Evolutionary conservation across 2,329 filamentous ascomycete genomes (phyloP), one percentile per base, ranked within the genome.

Genomic region (Periconia sp.): DNA sequence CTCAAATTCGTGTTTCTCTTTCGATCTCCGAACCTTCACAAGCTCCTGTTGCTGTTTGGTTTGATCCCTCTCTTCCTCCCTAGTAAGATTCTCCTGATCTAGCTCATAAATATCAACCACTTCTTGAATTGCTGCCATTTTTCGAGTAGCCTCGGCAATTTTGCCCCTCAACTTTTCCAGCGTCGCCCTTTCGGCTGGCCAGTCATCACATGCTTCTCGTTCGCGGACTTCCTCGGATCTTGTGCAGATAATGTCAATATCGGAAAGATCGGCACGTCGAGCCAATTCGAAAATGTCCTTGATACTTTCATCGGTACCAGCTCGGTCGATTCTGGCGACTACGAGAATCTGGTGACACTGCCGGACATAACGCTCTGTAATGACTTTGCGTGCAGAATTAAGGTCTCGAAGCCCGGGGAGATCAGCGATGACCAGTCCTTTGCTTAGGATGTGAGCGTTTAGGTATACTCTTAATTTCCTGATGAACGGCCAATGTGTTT

Each of bases 361-460:
- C 2, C 72, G 50, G 1, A 79, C 32, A 39, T 78, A 78, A 0
- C 70, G 65, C 42, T 79, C 75, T 0, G 76, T 77, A 12, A 78
- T 71, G 16, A 55, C 61, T 23, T 65, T 57, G 3, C 77, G 66
- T 9, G 75, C 75, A 3, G 68, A 61, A 48, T 79, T 79, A 18
- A 72, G 40, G 52, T 79, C 77, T 1, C 72, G 74, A 7, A 79
- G 70, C 0, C 76, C 76, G 18, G 77, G 76, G 13, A 80, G 68
- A 43, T 80, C 77, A 0, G 76, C 76, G 5, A 80, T 65, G 4
- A 78, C 56, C 1, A 79, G 63, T 0, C 77, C 77, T 39, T 71
- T 74, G 42, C 73, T 76, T 7, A 80, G 53, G 13, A 79, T 76
- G 45, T 76, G 59, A 0, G 77, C 69, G 11, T 73, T 72, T 9